These are phyloP conservation scores for Daldinia sp. DNA, from an alignment of 2,329 filamentous ascomycete genomes.

Conservation along the genomic window DNA sequence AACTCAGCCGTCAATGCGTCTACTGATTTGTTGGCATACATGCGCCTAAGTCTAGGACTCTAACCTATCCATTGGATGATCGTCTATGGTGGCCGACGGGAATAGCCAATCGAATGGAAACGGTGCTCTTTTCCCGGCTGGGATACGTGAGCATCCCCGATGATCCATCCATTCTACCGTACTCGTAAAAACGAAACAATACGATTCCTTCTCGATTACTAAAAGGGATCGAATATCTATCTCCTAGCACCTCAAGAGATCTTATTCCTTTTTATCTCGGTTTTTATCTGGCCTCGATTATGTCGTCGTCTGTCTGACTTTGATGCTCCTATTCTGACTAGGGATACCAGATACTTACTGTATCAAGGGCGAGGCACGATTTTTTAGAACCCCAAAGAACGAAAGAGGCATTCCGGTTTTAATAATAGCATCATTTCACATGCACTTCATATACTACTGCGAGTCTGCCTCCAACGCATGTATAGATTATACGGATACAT, in stretches of 20 bases:
- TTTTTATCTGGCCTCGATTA: neutral
- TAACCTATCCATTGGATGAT: conserved; percentile 35
- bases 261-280: neutral
- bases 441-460: neutral
- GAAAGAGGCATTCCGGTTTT: neutral
- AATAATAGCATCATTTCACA: conserved; percentile 11
- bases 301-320: neutral
- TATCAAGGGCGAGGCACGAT: neutral
- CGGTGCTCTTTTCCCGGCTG: conserved; percentile 33
- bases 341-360: neutral
- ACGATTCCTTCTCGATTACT: conserved; percentile 1
- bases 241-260: neutral
- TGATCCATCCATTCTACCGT: conserved; percentile 28
- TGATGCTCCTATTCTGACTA: neutral
- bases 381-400: conserved; percentile 8
- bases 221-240: neutral
- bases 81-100: conserved; percentile 17
- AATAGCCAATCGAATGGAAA: conserved; percentile 30
- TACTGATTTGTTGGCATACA: conserved; percentile 37
- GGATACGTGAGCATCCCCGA: conserved; percentile 26
- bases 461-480: conserved; percentile 1
- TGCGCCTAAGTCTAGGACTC: conserved; percentile 21
- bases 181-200: conserved; percentile 6
- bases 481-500: conserved; percentile 2
- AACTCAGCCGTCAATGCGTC: conserved; percentile 32